Conservation (phyloP, 306 rosid species). For the Casuarina equisetifolia region DNA sequence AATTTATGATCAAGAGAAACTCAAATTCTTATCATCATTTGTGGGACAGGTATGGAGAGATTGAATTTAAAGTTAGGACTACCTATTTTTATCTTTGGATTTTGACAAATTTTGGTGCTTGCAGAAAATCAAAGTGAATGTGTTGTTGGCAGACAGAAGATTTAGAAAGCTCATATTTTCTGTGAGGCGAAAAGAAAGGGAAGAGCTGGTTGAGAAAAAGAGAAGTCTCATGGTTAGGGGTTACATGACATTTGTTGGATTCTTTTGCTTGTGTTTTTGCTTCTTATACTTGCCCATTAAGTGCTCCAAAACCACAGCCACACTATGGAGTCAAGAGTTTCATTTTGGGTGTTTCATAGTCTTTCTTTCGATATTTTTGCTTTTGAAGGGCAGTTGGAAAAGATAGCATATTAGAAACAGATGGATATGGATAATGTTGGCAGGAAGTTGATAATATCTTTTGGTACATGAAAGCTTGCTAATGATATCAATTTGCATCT, state of each 20-base stretch:
- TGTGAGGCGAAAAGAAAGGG: conserved; percentile 70
- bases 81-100: conserved; percentile 24
- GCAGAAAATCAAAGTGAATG: conserved; percentile 79
- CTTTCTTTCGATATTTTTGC: neutral
- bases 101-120: conserved; percentile 25
- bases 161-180: conserved; percentile 78
- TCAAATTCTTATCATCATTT: conserved; percentile 75
- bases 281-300: neutral
- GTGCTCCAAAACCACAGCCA: neutral
- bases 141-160: conserved; percentile 61
- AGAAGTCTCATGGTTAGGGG: conserved; percentile 77
- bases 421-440: neutral
- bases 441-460: neutral
- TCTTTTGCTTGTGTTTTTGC: conserved; percentile 6
- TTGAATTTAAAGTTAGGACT: conserved; percentile 16
- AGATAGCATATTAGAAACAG: neutral
- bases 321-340: neutral
- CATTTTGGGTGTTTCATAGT: neutral
- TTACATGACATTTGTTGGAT: conserved; percentile 8
- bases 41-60: conserved; percentile 76
- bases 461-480: neutral
- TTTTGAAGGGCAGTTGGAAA: neutral
- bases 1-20: conserved; percentile 81
- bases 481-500: neutral
- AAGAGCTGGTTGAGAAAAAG: conserved; percentile 71